Conservation (phyloP, 2,329 filamentous ascomycete species). For the Ophiostoma sp. region DNA sequence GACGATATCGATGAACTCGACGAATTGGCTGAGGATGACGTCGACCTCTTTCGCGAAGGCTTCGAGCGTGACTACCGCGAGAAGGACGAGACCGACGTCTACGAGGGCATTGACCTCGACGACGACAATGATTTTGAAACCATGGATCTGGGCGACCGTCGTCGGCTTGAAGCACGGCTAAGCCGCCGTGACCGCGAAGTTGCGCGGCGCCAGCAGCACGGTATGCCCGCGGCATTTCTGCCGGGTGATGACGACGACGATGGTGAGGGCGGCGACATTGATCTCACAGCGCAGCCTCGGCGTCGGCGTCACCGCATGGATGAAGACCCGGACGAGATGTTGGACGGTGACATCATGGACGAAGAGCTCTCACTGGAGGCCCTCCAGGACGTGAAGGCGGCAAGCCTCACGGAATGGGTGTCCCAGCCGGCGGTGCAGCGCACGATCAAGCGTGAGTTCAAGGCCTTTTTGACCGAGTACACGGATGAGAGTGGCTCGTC, state of each 20-base stretch:
- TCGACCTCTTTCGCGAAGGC: constrained; percentile 74
- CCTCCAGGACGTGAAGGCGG: constrained; percentile 87
- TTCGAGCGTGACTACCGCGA: constrained; percentile 71
- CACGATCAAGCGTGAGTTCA: constrained; percentile 95
- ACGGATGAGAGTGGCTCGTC: constrained; percentile 86
- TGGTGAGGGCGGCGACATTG: constrained; percentile 78
- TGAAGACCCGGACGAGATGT: constrained; percentile 88
- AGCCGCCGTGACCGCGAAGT: constrained; percentile 73
- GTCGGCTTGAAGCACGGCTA: constrained; percentile 70
- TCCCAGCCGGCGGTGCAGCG: constrained; percentile 84
- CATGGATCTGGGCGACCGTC: constrained; percentile 65
- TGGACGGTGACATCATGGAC: constrained; percentile 92
- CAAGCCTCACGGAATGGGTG: constrained; percentile 94
- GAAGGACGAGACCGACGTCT: constrained; percentile 66
- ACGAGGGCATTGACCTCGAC: constrained; percentile 72
- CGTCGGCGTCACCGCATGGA: constrained; percentile 88
- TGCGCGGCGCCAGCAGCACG: constrained; percentile 58
- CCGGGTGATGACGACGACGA: constrained; percentile 86
- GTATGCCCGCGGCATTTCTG: constrained; percentile 71
- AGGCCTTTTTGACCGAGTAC: constrained; percentile 93
- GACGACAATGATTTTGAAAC: constrained; percentile 74
- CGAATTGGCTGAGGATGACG: constrained; percentile 76
- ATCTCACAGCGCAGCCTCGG: constrained; percentile 81
- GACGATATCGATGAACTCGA: constrained; percentile 76
- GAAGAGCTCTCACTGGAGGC: constrained; percentile 92